Conservation (phyloP, 768 basidiomycete species). For the Austroboletus eburneus region DNA sequence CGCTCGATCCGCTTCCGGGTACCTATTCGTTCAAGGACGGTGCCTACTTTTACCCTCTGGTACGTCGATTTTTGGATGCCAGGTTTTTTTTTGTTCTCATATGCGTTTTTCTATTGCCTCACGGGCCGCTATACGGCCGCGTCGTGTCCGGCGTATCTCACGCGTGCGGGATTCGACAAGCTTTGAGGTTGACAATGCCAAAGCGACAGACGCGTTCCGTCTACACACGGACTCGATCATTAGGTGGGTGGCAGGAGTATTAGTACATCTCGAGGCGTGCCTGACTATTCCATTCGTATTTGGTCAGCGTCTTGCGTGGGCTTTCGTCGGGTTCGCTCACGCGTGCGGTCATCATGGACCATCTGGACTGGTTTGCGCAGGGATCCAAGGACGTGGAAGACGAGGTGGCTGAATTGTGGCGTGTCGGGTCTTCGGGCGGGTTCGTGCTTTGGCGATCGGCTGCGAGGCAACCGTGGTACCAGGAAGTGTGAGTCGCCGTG, state of each 20-base stretch:
- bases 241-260: constrained; percentile 40
- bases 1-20: constrained; percentile 46
- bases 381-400: constrained; percentile 44
- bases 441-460: constrained; percentile 66
- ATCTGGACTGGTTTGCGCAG: constrained; percentile 56
- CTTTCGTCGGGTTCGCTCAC: constrained; percentile 49
- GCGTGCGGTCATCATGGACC: constrained; percentile 69
- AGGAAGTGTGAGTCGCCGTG: constrained; percentile 36
- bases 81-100: not conserved
- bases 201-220: constrained; percentile 51
- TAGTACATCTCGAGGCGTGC: not conserved
- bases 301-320: constrained; percentile 46
- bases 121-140: constrained; percentile 53
- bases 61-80: constrained; percentile 20
- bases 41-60: constrained; percentile 63
- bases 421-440: constrained; percentile 56
- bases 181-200: constrained; percentile 47
- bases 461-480: constrained; percentile 63
- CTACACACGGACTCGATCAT: constrained; percentile 70
- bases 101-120: constrained; percentile 33
- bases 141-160: constrained; percentile 64
- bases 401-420: constrained; percentile 51
- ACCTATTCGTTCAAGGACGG: constrained; percentile 54
- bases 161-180: constrained; percentile 52
- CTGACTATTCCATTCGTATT: too few species aligned